Evolutionary conservation across 2,329 filamentous ascomycete species (phyloP), one percentile per base, ranked within the genome.

Genomic region (Aspergillus ochraceoroseus): DNA sequence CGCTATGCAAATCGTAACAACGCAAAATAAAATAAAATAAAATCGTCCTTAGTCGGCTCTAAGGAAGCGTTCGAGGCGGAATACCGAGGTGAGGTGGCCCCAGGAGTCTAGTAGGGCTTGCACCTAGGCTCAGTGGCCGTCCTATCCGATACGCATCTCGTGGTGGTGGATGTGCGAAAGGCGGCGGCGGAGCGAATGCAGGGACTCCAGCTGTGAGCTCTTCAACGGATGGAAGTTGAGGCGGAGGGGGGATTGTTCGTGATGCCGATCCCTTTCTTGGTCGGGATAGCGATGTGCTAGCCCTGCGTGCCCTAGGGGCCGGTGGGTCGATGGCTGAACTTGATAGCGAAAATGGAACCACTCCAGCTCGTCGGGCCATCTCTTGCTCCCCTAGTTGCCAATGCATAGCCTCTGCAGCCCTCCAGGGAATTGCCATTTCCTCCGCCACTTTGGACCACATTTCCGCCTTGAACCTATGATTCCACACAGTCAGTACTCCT

Each of bases 371-470:
- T 46, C 85, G 79, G 32, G 89, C 89, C 87, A 98, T 96, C 56
- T 96, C 92, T 54, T 82, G 74, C 63, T 95, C 87, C 48, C 90
- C 90, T 40, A 98, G 74, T 59, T 94, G 85, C 90, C 92, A 98
- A 67, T 96, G 92, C 89, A 95, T 95, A 3, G 87, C 89, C 67
- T 98, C 90, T 32, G 87, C 90, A 12, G 92, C 88, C 57, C 92
- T 79, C 90, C 90, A 96, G 23, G 90, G 92, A 42, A 95, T 83
- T 19, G 82, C 82, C 82, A 98, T 90, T 66, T 96, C 90, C 63
- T 92, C 87, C 28, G 89, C 88, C 14, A 96, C 85, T 58, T 90
- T 92, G 45, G 86, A 82, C 90, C 90, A 98, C 87, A 96, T 96
- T 61, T 96, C 88, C 49, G 86, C 80, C 67, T 95, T 95, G 73